Percentiles rank a stretch among this genome's conserved stretches.
Evolutionary conservation across 306 rosid species (phyloP).

Genomic region (Quercus glauca): DNA sequence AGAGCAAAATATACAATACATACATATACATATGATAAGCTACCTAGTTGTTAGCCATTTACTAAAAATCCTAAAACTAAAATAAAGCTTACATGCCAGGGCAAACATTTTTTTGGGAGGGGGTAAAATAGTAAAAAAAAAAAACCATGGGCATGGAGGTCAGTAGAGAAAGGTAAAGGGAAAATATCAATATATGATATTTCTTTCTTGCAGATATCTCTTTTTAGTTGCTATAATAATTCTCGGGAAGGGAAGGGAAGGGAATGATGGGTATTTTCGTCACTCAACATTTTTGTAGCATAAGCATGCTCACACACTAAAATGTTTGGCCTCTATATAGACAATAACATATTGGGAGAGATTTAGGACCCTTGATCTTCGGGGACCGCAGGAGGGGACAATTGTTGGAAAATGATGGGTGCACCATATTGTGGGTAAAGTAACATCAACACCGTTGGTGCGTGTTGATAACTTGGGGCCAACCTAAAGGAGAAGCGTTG

Average conservation of each 20-base stretch:
- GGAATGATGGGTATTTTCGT: slow-evolving; percentile 32
- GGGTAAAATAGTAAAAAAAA: background rate
- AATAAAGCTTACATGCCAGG: slow-evolving; percentile 24
- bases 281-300: slow-evolving; percentile 17
- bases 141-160: slow-evolving; percentile 4
- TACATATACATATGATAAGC: slow-evolving; percentile 33
- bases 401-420: slow-evolving; percentile 59
- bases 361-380: slow-evolving; percentile 24
- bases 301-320: slow-evolving; percentile 15
- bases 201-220: slow-evolving; percentile 30
- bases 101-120: background rate
- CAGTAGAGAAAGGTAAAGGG: slow-evolving; percentile 13
- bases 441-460: slow-evolving; percentile 92
- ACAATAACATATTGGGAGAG: slow-evolving; percentile 15
- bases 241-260: background rate
- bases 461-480: slow-evolving; percentile 88
- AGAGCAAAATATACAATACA: slow-evolving; percentile 42
- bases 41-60: slow-evolving; percentile 59
- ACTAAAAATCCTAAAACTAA: slow-evolving; percentile 41
- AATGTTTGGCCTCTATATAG: background rate
- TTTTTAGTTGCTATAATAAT: background rate
- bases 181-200: background rate
- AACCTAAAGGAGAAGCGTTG: slow-evolving; percentile 82
- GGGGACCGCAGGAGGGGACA: slow-evolving; percentile 7
- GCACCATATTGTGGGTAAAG: slow-evolving; percentile 96